These are phyloP conservation scores for Penicillium nordicum DNA, from an alignment of 2,329 filamentous ascomycete species.

Conservation along the genomic window DNA sequence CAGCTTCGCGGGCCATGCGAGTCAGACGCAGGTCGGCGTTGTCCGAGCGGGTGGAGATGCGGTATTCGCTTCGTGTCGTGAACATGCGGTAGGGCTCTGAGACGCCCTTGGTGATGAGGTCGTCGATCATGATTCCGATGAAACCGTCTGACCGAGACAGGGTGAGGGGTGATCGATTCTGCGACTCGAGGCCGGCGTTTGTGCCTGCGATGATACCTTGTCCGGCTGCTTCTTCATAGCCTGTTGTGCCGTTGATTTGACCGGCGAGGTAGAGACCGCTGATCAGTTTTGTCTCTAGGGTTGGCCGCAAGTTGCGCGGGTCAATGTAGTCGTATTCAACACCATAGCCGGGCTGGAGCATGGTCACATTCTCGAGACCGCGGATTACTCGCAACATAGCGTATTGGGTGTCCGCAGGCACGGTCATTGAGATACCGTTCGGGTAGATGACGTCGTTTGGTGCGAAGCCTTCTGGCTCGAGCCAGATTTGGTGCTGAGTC, in stretches of 20 bases:
- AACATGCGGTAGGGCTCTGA: conserved; percentile 99
- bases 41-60: conserved; percentile 86
- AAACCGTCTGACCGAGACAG: conserved; percentile 84
- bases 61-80: conserved; percentile 90
- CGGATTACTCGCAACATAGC: conserved; percentile 78
- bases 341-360: conserved; percentile 94
- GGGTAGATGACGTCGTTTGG: conserved; percentile 83
- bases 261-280: conserved; percentile 85
- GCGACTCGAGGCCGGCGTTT: conserved; percentile 81
- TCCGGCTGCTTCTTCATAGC: conserved; percentile 94
- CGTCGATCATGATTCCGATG: conserved; percentile 98
- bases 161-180: conserved; percentile 61
- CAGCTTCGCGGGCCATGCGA: conserved; percentile 68
- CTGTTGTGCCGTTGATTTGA: conserved; percentile 97
- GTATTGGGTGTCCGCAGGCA: conserved; percentile 83
- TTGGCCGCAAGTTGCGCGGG: conserved; percentile 79
- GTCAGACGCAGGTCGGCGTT: conserved; percentile 91
- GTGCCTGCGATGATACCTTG: conserved; percentile 91
- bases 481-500: conserved; percentile 83
- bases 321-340: conserved; percentile 99
- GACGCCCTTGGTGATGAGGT: conserved; percentile 93
- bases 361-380: conserved; percentile 83
- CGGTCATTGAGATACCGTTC: conserved; percentile 95
- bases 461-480: conserved; percentile 92
- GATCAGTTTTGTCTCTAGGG: conserved; percentile 91